These are phyloP conservation scores for Scedosporium boydii DNA, from an alignment of 2,329 filamentous ascomycete species.

Conservation along the genomic window DNA sequence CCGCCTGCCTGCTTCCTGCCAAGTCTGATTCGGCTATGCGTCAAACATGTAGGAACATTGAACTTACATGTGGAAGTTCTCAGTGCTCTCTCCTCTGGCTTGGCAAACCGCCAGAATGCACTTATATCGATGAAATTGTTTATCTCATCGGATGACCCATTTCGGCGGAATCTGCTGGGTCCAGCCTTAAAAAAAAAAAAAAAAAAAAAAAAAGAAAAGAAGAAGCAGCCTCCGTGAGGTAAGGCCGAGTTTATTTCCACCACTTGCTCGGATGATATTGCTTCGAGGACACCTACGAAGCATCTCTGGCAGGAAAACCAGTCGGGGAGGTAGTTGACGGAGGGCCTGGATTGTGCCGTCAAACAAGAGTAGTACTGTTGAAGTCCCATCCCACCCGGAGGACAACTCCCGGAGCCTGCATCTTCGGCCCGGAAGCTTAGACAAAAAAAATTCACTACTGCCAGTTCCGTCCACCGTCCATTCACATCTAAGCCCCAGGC, in stretches of 20 bases:
- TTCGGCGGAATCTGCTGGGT: not conserved
- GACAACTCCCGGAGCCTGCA: not conserved
- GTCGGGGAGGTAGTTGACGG: no score
- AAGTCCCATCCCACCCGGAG: not conserved
- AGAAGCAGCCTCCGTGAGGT: not conserved
- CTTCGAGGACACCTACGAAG: no score
- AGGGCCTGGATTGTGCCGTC: no score
- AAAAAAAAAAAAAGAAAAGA: not conserved
- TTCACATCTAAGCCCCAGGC: no score
- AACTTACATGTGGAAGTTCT: not conserved
- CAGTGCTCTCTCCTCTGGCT: no score
- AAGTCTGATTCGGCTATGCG: not conserved
- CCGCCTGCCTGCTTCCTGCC: not conserved
- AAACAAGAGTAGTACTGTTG: no score
- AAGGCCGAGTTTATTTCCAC: no score
- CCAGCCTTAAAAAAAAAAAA: not conserved
- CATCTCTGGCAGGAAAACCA: no score
- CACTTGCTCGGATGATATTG: not conserved
- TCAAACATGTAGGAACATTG: not conserved
- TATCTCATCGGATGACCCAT: not conserved
- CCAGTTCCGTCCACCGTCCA: no score
- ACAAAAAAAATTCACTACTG: no score
- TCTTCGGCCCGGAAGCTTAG: not conserved
- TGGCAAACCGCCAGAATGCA: no score
- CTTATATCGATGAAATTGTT: no score